A percentile compares a stretch with the other conserved stretches of the same genome.
Conservation (phyloP, 257 asterid species). For the Henckelia pumila region DNA sequence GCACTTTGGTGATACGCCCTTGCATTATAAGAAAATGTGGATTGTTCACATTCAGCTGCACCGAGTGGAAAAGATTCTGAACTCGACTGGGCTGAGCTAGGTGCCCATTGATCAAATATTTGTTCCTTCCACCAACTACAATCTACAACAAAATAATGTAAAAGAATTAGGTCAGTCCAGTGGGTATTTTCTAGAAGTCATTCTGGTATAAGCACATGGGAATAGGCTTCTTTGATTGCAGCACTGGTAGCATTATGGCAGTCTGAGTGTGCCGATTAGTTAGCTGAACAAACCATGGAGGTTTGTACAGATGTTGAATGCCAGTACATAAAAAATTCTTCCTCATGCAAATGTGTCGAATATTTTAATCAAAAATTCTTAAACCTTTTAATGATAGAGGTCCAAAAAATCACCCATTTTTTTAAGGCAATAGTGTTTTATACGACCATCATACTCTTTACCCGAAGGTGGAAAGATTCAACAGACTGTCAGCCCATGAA, state of each 20-base stretch:
- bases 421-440: neutral
- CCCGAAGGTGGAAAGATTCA: neutral
- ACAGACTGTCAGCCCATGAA: neutral
- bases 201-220: neutral
- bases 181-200: neutral
- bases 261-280: neutral
- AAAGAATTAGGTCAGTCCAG: neutral
- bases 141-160: constrained; percentile 50
- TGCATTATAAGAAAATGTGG: constrained; percentile 99
- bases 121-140: constrained; percentile 99
- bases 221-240: neutral
- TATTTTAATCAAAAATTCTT: neutral
- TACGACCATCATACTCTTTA: neutral
- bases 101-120: constrained; percentile 93
- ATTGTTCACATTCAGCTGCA: constrained; percentile 94
- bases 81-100: constrained; percentile 98
- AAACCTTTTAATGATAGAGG: neutral
- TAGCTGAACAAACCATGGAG: neutral
- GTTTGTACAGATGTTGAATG: neutral
- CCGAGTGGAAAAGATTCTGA: constrained; percentile 98
- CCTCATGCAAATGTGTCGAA: neutral
- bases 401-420: neutral
- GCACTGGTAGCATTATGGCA: neutral
- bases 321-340: neutral
- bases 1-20: constrained; percentile 96